Evolutionary conservation across 257 asterid genomes (phyloP), one percentile per base, ranked within the genome.

Genomic region (Anisodus acutangulus): DNA sequence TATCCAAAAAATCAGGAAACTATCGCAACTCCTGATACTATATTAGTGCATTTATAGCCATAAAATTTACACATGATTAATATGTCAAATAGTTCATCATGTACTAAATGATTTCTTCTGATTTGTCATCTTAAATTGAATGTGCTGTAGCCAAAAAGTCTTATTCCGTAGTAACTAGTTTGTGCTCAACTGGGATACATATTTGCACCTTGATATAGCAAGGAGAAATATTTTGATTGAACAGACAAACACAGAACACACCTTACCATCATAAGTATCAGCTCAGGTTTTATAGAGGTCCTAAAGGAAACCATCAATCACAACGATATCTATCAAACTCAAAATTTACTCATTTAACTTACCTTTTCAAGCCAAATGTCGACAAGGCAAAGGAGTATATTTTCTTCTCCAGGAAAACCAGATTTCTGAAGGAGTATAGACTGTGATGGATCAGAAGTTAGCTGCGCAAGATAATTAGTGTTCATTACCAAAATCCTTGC

Each of bases 331-430:
- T 22, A 76, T 51, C 62, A 53, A 51, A 82, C 78, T 68, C 51
- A 55, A 81, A 31, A 31, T 31, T 71, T 83, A 35, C 55, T 59
- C 82, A n/a, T 22, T n/a, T 54, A 51, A 62, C 92, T 86, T 70
- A 93, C 99, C 98, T 93, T 93, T 89, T 97, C 99, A 74, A 95
- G 97, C 99, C 99, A 97, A 59, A 93, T 90, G 83, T 97, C 98
- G 62, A 93, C 97, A 66, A 97, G 93, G 93, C 98, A 92, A 88
- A 97, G 97, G 83, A 97, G 98, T 87, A 95, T 87, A 84, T 88
- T 93, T 84, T 93, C 98, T 76, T 97, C 97, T 83, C 79, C 88
- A 60, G 98, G 92, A 89, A 93, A 90, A 69, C 98, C 97, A 88
- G 90, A 88, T 76, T 91, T 91, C 84, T 95, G 97, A 83, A 93